Percentiles rank a stretch among this genome's conserved stretches.
phyloP scores from a whole-genome alignment of 2,329 filamentous ascomycete species.

The Pseudomassariella vexata region DNA sequence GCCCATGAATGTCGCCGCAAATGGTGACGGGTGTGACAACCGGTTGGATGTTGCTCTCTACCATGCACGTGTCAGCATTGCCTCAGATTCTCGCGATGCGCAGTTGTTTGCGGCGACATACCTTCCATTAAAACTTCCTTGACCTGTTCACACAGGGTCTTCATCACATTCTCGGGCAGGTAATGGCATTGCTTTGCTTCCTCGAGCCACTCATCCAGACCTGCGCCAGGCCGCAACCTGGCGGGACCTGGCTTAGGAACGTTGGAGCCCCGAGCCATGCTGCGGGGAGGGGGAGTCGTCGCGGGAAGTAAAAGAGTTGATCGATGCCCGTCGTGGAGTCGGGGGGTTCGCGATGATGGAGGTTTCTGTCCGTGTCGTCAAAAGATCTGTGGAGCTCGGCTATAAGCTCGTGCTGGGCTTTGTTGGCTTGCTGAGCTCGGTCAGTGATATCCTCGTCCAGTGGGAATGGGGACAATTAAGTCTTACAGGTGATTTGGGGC shows the following conservation, averaged over 20 bases:
- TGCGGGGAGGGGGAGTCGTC: too few relatives aligned
- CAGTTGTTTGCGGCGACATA: constrained; percentile 28
- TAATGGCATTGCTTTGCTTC: constrained; percentile 97
- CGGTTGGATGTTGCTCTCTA: constrained; percentile 98
- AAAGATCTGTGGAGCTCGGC: too few relatives aligned
- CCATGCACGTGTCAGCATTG: not conserved
- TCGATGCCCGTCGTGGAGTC: too few relatives aligned
- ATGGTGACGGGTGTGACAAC: constrained; percentile 94
- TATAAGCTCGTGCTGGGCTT: too few relatives aligned
- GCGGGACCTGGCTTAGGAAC: constrained; percentile 90
- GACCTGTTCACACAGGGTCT: constrained; percentile 96
- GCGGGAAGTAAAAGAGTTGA: too few relatives aligned
- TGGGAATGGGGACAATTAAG: too few relatives aligned
- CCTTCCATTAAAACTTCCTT: constrained; percentile 99
- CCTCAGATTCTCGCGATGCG: not conserved
- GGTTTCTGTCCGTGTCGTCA: too few relatives aligned
- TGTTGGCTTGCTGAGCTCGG: too few relatives aligned
- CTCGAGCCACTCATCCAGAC: constrained; percentile 92
- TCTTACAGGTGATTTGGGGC: too few relatives aligned
- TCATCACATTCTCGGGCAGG: constrained; percentile 93
- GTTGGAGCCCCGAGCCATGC: too few relatives aligned
- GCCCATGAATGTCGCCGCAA: constrained; percentile 96
- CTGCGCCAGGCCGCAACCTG: constrained; percentile 74
- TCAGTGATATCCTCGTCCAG: too few relatives aligned
- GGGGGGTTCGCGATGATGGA: too few relatives aligned